Evolutionary conservation across 192 early-diverging fungal species (phyloP), one percentile per base, ranked within the genome.

Genomic region (Gaertneriomyces semiglobifer): DNA sequence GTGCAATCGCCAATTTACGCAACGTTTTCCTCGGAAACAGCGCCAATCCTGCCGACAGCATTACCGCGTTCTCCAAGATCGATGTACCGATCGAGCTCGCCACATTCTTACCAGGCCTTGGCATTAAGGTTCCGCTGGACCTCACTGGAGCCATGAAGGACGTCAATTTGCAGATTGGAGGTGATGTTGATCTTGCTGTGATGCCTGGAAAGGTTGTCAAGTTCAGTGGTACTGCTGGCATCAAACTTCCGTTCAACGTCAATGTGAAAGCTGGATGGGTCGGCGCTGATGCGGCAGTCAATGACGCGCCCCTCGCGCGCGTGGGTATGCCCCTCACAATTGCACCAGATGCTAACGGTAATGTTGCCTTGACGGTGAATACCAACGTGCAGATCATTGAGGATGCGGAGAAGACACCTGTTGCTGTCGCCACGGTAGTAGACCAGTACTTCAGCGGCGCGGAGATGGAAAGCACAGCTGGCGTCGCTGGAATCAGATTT

Each of bases 11-110:
- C 18, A 59, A 68, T 52, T 20, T 66, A 53, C 53, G 55, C 54
- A 66, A 66, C 18, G 57, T 68, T 48, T 18, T 46, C 20, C 38
- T 68, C 48, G 66, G 66, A 16, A 12, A n/a, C 33, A 46, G 42
- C 44, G 40, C 58, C 7, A 60, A 56, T 3, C 25, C 25, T 33
- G 25, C 25, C 2, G 66, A 68, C 54, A 44, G 59, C 58, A 68
- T 68, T 45, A 68, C 66, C 44, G 66, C 66, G 2, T 68, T 68
- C 58, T 20, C n/a, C 9, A 68, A 68, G 41, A 52, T 68, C 44
- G 58, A 68, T 56, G 45, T 56, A 0, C 18, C 56, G 12, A 18
- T 68, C 7, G 19, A 60, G 20, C 56, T 68, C 16, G 66, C 16
- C 58, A 68, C 45, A 4, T 56, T 68, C 54, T 43, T 68, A 2